These are phyloP conservation scores for Alternaria burnsii DNA, from an alignment of 2,329 filamentous ascomycete genomes.

Conservation along the genomic window DNA sequence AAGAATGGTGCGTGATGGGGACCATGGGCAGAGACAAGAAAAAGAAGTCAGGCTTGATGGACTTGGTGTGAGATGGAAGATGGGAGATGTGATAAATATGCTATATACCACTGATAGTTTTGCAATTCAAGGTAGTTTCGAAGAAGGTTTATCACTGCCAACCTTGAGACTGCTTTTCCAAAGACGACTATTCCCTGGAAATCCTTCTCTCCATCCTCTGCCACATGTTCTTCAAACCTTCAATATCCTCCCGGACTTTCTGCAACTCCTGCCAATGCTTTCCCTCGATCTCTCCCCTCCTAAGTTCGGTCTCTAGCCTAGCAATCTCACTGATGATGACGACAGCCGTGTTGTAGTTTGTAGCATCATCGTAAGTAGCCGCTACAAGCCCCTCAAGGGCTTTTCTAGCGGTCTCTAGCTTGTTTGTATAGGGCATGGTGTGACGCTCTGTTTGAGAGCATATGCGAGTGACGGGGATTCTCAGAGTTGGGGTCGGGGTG, in stretches of 20 bases:
- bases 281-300: neutral
- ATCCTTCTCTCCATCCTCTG: neutral
- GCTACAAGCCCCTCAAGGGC: neutral
- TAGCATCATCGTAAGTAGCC: neutral
- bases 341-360: neutral
- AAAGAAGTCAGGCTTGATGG: neutral
- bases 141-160: neutral
- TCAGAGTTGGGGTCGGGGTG: neutral
- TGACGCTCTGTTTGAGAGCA: neutral
- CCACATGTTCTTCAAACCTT: neutral
- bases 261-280: neutral
- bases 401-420: neutral
- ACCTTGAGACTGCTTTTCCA: neutral
- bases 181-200: neutral
- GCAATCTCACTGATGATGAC: neutral
- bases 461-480: neutral
- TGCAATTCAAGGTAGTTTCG: neutral
- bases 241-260: neutral
- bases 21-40: neutral
- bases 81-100: neutral
- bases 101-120: conserved; percentile 5
- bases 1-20: conserved; percentile 20
- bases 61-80: neutral
- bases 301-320: neutral
- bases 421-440: neutral